Evolutionary conservation across 208 protist species (phyloP), one percentile per base, ranked within the genome.

Genomic region (Dictyostelium gargantuum): DNA sequence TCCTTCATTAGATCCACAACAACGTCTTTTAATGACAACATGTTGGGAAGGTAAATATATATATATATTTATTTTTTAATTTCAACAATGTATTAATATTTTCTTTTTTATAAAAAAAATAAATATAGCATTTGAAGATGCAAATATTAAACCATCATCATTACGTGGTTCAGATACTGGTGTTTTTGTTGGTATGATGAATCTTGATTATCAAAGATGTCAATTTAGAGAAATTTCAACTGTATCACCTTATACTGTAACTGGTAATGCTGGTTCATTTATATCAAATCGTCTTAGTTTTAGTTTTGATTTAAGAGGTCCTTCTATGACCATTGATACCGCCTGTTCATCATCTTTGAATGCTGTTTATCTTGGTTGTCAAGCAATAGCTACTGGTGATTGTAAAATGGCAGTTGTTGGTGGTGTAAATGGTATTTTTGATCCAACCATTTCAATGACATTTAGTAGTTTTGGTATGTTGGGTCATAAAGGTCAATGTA

Each of bases 271-370:
- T 19, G 50, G 42, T 10, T 91, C 73, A 42, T 92, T 94, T 40
- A 61, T 85, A 21, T 81, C 96, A 38, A 96, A 93, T 76, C 84
- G 97, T 56, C 17, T 98, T 1, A 93, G 95, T 4, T 98, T 95
- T 92, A 77, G 76, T n/a, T 93, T 96, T 73, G 95, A 96, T 84
- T 94, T 97, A n/a, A 82, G 91, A 40, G 97, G 97, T 17, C 97
- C 97, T 17, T 94, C 84, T 21, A 76, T 97, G 56, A 94, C 93
- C 26, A 35, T 97, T 35, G 96, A 98, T 80, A 98, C 96, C 26
- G 97, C 97, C 17, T 98, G 97, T 84, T 96, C 94, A n/a, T 96
- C 95, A 23, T 96, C 96, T 9, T 92, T 98, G 1, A 93, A 96
- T 21, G 96, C 96, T 1, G 29, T 96, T 29, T 93, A 95, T 72